Conservation (phyloP, 345 rosid species). For the Sisymbrium irio region DNA sequence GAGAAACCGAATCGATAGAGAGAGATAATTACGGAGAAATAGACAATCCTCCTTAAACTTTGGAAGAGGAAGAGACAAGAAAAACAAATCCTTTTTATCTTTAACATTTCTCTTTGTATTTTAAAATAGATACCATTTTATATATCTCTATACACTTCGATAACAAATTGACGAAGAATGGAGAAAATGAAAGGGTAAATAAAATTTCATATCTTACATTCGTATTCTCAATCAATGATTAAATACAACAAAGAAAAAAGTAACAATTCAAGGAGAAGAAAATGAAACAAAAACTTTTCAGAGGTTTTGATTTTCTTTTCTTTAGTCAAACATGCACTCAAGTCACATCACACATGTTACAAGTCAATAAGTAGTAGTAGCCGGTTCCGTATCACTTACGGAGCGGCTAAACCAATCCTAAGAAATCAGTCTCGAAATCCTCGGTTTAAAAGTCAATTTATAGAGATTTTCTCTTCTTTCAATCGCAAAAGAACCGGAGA, state of each 20-base stretch:
- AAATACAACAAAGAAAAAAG: background rate
- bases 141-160: background rate
- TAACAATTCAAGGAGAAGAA: background rate
- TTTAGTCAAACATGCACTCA: conserved; percentile 30
- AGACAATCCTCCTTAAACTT: conserved; percentile 29
- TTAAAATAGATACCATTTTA: conserved; percentile 5
- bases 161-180: background rate
- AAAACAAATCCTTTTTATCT: background rate
- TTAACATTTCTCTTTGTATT: background rate
- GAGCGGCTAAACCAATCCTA: conserved; percentile 21
- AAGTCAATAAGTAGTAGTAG: conserved; percentile 16
- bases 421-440: background rate
- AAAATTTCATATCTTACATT: background rate
- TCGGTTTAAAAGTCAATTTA: conserved; percentile 28
- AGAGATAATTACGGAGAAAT: conserved; percentile 23
- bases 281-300: background rate
- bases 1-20: conserved; percentile 14
- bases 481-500: conserved; percentile 62
- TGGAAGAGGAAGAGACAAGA: conserved; percentile 24
- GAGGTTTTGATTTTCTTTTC: background rate
- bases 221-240: background rate
- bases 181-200: background rate
- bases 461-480: conserved; percentile 68
- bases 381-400: conserved; percentile 17
- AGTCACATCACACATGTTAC: conserved; percentile 34